Conservation (phyloP, 768 basidiomycete genomes). For the Ramaria sp. region DNA sequence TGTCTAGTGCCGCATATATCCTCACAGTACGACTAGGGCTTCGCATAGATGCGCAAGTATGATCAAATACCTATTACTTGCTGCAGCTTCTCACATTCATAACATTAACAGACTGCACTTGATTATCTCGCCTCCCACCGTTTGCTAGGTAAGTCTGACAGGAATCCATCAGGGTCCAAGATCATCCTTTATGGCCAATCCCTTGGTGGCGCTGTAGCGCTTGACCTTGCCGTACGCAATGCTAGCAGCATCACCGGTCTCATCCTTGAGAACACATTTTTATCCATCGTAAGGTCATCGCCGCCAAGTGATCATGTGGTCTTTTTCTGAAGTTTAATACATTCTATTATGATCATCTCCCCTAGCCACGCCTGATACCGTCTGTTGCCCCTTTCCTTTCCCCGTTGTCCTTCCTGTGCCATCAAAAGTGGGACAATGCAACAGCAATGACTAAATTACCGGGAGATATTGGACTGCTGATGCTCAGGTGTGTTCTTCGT, state of each 20-base stretch:
- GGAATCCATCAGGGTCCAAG: neutral
- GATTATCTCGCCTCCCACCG: slow-evolving; percentile 47
- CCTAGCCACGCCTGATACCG: slow-evolving; percentile 61
- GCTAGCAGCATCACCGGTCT: slow-evolving; percentile 61
- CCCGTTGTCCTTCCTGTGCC: slow-evolving; percentile 68
- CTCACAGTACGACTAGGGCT: slow-evolving; percentile 37
- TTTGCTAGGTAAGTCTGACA: neutral
- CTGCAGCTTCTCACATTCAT: neutral
- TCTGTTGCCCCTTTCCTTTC: slow-evolving; percentile 62
- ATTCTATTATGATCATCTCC: neutral
- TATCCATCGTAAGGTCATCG: slow-evolving; percentile 39
- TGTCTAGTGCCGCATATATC: neutral
- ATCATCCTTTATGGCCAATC: slow-evolving; percentile 72
- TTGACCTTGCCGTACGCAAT: slow-evolving; percentile 77
- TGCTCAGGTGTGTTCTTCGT: slow-evolving; percentile 28
- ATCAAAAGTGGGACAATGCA: slow-evolving; percentile 82
- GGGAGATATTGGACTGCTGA: slow-evolving; percentile 20
- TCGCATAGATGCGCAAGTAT: slow-evolving; percentile 75
- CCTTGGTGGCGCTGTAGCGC: slow-evolving; percentile 88
- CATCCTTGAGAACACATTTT: slow-evolving; percentile 90
- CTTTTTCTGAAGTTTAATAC: neutral
- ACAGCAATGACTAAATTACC: slow-evolving; percentile 36
- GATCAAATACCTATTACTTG: slow-evolving; percentile 10
- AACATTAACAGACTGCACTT: slow-evolving; percentile 31
- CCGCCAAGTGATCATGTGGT: neutral